Evolutionary conservation across 805 yeast genomes (phyloP), one percentile per base, ranked within the genome.

Genomic region (Lipomyces oligophaga): DNA sequence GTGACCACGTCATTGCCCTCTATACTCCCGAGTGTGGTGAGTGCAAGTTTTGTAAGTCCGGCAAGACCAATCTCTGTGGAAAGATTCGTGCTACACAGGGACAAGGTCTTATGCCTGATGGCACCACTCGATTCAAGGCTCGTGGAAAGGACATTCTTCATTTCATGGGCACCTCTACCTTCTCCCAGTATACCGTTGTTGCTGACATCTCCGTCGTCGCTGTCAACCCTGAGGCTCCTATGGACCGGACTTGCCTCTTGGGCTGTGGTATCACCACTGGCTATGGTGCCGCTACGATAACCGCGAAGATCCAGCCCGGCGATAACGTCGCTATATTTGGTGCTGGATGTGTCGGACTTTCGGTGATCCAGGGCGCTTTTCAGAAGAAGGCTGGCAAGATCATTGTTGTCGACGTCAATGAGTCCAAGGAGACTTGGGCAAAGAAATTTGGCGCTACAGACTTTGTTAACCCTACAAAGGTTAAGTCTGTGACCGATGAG

Each of bases 191-290:
- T 68, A 90, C 99, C 11, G 99, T 93, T 47, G 95, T 93, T 35
- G 96, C 97, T 34, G 97, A 93, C 67, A 93, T 93, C 49, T 88
- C 97, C 10, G 86, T 93, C 37, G 98, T 89, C 48, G 93, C 95
- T 15, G 86, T 93, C 57, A 80, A 87, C 67, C 81, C 83, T 49
- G 69, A 78, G 57, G 97, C 96, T 49, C 84, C 86, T 52, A 75
- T 81, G 66, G 95, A 86, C 63, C 79, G 83, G 64, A 84, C 89
- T 32, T 88, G 97, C 73, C 71, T 94, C 67, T 78, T 94, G 61
- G 99, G 98, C 41, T 93, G 98, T 69, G 98, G 98, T 74, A 85
- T 93, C 62, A 93, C 98, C 44, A 93, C 98, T 43, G 98, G 98
- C 56, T 85, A 85, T 65, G 98, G 99, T 68, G 96, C 97, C 41